Conservation (phyloP, 352 stramenopile species). For the Globisporangium orthogonon region DNA sequence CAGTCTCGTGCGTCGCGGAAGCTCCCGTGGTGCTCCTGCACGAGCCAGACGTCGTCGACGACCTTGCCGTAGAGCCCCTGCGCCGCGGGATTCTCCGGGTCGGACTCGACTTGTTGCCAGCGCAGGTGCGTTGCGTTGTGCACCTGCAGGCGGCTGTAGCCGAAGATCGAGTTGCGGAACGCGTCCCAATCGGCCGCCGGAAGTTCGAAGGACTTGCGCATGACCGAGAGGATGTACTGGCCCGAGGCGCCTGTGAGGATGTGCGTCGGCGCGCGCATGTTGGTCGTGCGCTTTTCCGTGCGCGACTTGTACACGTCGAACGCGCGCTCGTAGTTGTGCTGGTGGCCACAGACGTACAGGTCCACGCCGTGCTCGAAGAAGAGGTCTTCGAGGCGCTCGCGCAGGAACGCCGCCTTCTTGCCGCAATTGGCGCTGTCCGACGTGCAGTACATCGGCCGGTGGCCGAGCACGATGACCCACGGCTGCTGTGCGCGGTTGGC, state of each 20-base stretch:
- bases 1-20: slow-evolving; percentile 19
- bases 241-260: slow-evolving; percentile 87
- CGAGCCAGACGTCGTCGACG: slow-evolving; percentile 87
- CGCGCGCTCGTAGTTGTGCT: slow-evolving; percentile 89
- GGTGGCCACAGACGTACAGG: slow-evolving; percentile 85
- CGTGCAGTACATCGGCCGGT: slow-evolving; percentile 87
- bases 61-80: slow-evolving; percentile 73
- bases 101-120: slow-evolving; percentile 85
- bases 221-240: slow-evolving; percentile 70
- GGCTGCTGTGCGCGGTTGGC: slow-evolving; percentile 52
- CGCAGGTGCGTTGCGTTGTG: slow-evolving; percentile 85
- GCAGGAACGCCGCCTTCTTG: slow-evolving; percentile 51
- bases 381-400: slow-evolving; percentile 64
- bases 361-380: slow-evolving; percentile 81
- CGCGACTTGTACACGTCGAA: slow-evolving; percentile 71
- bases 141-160: slow-evolving; percentile 80
- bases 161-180: slow-evolving; percentile 86
- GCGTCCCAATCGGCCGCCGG: slow-evolving; percentile 59
- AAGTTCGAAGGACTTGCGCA: slow-evolving; percentile 75
- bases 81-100: slow-evolving; percentile 67
- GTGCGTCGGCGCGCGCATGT: slow-evolving; percentile 85
- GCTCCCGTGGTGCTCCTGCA: slow-evolving; percentile 87
- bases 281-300: slow-evolving; percentile 59
- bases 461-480: slow-evolving; percentile 83
- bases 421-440: slow-evolving; percentile 71